Percentiles rank a stretch among this genome's conserved stretches.
Evolutionary conservation across 148 eudicot genomes (phyloP).

Genomic region (Arctostaphylos glauca): DNA sequence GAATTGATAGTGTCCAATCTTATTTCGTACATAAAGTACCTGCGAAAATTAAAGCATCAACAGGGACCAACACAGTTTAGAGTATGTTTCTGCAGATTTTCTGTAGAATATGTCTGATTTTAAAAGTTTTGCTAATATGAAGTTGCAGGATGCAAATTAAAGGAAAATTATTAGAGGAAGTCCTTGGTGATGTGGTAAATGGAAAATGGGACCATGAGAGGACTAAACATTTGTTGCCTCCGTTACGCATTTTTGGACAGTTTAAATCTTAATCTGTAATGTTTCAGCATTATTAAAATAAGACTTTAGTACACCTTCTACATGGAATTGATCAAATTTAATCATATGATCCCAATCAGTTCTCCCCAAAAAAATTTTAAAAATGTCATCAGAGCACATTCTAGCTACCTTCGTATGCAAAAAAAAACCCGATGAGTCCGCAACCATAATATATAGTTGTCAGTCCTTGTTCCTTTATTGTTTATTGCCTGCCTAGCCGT

Average conservation of each 20-base stretch:
- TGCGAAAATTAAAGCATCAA: not conserved
- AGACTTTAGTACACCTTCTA: not conserved
- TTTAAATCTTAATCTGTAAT: not conserved
- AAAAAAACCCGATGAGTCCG: not conserved
- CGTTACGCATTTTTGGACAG: slow-evolving; percentile 17
- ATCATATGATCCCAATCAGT: not conserved
- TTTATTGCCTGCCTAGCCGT: not conserved
- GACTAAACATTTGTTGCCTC: slow-evolving; percentile 74
- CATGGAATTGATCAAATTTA: not conserved
- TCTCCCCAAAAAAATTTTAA: not conserved
- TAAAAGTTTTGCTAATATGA: not conserved
- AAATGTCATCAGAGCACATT: not conserved
- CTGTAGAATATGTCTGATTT: not conserved
- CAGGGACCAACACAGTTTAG: not conserved
- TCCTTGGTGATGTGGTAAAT: slow-evolving; percentile 56
- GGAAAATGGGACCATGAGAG: slow-evolving; percentile 96
- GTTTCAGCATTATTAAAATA: not conserved
- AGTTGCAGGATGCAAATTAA: slow-evolving; percentile 52
- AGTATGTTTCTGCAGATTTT: not conserved
- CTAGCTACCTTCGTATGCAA: not conserved
- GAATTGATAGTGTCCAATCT: not conserved
- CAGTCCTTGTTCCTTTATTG: not conserved
- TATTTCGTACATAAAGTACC: not conserved
- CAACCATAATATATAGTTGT: not conserved
- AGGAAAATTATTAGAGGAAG: slow-evolving; percentile 56